Conservation (phyloP, 2,329 filamentous ascomycete species). For the Trichoderma lentiforme region DNA sequence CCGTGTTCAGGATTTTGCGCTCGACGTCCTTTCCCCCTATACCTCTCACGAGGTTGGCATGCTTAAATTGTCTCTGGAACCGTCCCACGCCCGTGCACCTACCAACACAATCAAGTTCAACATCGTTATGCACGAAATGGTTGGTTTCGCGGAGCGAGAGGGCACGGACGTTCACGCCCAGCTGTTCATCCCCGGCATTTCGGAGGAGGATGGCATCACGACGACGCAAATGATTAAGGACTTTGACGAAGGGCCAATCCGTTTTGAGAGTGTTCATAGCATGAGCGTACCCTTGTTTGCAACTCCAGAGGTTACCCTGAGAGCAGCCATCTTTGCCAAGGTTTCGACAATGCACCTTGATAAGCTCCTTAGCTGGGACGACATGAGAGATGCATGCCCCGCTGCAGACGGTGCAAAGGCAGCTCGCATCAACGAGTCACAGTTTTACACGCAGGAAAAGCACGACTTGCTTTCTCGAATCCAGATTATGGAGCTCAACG, state of each 20-base stretch:
- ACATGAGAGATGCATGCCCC: slow-evolving; percentile 79
- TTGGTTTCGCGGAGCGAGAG: slow-evolving; percentile 92
- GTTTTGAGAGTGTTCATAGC: slow-evolving; percentile 96
- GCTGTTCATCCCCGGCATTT: slow-evolving; percentile 89
- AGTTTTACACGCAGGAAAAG: slow-evolving; percentile 90
- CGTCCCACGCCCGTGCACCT: slow-evolving; percentile 87
- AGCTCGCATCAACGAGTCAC: slow-evolving; percentile 79
- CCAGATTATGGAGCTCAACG: slow-evolving; percentile 87
- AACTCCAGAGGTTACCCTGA: slow-evolving; percentile 68
- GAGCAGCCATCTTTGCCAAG: slow-evolving; percentile 87
- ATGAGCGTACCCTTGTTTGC: slow-evolving; percentile 83
- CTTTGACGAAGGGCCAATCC: slow-evolving; percentile 88
- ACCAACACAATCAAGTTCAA: slow-evolving; percentile 96
- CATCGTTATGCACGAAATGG: slow-evolving; percentile 93
- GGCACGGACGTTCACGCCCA: slow-evolving; percentile 94
- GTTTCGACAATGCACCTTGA: slow-evolving; percentile 93
- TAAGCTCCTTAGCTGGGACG: slow-evolving; percentile 97
- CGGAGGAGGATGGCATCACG: slow-evolving; percentile 85
- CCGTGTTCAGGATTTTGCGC: slow-evolving; percentile 85
- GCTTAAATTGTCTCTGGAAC: slow-evolving; percentile 85
- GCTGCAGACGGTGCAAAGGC: slow-evolving; percentile 54
- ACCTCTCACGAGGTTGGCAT: slow-evolving; percentile 89
- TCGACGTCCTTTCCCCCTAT: slow-evolving; percentile 89
- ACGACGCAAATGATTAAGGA: slow-evolving; percentile 92
- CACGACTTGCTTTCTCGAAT: slow-evolving; percentile 88